Evolutionary conservation across 2,329 filamentous ascomycete genomes (phyloP), one percentile per base, ranked within the genome.

Genomic region (Talaromyces sp.): DNA sequence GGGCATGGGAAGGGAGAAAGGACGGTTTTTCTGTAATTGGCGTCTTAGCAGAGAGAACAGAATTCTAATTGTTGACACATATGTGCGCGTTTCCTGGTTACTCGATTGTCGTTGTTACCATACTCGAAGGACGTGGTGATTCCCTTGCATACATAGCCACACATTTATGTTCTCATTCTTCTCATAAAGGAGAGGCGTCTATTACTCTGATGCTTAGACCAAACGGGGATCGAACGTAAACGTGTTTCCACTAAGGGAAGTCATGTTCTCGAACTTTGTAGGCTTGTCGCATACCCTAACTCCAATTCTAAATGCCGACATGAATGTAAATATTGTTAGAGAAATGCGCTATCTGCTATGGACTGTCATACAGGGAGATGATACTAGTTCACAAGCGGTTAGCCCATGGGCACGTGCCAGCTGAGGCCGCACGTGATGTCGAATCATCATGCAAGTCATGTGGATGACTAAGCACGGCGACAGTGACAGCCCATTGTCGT

Each of bases 1-100:
- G 57, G 58, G 63, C 63, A 45, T 60, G 41, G 33, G 57, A 47
- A 62, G 52, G 33, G 24, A 31, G 35, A 47, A 60, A 27, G 63
- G 37, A n/a, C 39, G 37, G 63, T 11, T 39, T 52, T 62, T 57
- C 19, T 58, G 52, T 58, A 39, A 54, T 61, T 45, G 57, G 50
- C 63, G 58, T 58, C 60, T 50, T 35, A 65, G 59, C 62, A 62
- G 54, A 39, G 43, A 56, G 8, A 56, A 37, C 52, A 56, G 52
- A 37, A 56, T 56, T 39, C 52, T 37, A 39, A 56, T 65, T 33
- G 49, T 57, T 41, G 49, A 57, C 58, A 54, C 50, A 57, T 58
- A 50, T 65, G 33, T 64, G 19, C 49, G 45, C 57, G 57, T 19
- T 37, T 61, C 39, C 58, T 45, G 58, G 43, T 50, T 62, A 58